Conservation (phyloP, 305 asterid species). For the Vinca major region DNA sequence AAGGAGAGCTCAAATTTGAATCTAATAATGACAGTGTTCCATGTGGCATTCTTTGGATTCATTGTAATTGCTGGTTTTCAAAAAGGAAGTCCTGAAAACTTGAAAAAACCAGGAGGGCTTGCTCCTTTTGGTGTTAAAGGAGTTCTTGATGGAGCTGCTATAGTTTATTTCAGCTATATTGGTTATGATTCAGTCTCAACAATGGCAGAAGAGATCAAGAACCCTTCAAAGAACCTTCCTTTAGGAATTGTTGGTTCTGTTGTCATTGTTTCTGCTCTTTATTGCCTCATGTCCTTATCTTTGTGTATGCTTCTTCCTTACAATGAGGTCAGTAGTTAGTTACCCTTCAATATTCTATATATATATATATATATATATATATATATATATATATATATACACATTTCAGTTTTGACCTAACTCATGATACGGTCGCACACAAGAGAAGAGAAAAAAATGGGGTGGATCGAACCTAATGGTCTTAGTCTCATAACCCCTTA, state of each 20-base stretch:
- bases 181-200: slow-evolving; percentile 41
- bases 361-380: no score
- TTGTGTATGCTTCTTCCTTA: slow-evolving; percentile 30
- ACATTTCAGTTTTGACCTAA: no score
- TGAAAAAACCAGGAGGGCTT: slow-evolving; percentile 26
- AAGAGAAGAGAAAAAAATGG: no score
- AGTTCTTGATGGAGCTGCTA: slow-evolving; percentile 35
- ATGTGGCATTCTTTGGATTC: slow-evolving; percentile 33
- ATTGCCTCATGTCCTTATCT: slow-evolving; percentile 37
- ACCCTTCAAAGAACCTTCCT: slow-evolving; percentile 32
- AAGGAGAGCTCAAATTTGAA: slow-evolving; percentile 36
- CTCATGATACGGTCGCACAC: no score
- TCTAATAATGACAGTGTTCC: slow-evolving; percentile 31
- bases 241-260: slow-evolving; percentile 37
- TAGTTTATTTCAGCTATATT: slow-evolving; percentile 33
- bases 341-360: background rate
- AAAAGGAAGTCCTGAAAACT: slow-evolving; percentile 25
- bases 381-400: no score
- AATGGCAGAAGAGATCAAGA: slow-evolving; percentile 38
- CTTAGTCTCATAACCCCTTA: no score
- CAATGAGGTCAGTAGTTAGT: slow-evolving; percentile 18
- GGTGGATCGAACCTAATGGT: no score
- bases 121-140: slow-evolving; percentile 31
- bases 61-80: slow-evolving; percentile 30
- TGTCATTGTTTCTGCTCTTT: slow-evolving; percentile 28